A percentile compares a stretch with the other conserved stretches of the same genome.
Conservation (phyloP, 2,329 filamentous ascomycete genomes). For the Chaetomium sp. region DNA sequence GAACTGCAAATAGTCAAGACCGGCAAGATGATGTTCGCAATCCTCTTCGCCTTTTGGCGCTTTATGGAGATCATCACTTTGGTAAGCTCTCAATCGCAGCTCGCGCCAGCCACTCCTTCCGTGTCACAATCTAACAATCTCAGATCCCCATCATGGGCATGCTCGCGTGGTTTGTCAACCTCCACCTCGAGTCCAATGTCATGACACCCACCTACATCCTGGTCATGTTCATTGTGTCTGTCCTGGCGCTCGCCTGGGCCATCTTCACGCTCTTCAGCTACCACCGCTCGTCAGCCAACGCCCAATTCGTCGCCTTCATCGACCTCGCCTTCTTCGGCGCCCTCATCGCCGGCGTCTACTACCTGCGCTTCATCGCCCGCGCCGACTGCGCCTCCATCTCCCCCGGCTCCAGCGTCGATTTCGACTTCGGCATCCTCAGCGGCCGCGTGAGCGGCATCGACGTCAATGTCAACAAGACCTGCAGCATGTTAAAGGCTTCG, state of each 20-base stretch:
- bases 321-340: conserved; percentile 58
- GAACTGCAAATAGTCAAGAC: not conserved
- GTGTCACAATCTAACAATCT: not conserved
- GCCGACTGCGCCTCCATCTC: conserved; percentile 62
- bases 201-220: conserved; percentile 58
- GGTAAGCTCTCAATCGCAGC: conserved; percentile 35
- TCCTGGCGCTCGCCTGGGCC: conserved; percentile 57
- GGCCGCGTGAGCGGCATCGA: conserved; percentile 46
- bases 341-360: conserved; percentile 57
- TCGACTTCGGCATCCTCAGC: conserved; percentile 59
- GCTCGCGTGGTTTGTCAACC: conserved; percentile 60
- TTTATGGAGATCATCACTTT: conserved; percentile 56
- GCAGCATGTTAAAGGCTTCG: conserved; percentile 83
- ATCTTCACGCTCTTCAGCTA: conserved; percentile 61
- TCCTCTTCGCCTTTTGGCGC: conserved; percentile 58
- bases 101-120: not conserved
- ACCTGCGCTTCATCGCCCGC: conserved; percentile 50
- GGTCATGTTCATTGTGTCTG: conserved; percentile 60
- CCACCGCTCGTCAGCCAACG: conserved; percentile 54
- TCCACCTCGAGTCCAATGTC: conserved; percentile 49
- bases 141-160: conserved; percentile 62
- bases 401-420: conserved; percentile 48
- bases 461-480: conserved; percentile 63
- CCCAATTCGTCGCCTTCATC: conserved; percentile 53
- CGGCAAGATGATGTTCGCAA: conserved; percentile 53